Conservation (phyloP, 371 early-diverging fungal species). For the Mucor circinelloides region DNA sequence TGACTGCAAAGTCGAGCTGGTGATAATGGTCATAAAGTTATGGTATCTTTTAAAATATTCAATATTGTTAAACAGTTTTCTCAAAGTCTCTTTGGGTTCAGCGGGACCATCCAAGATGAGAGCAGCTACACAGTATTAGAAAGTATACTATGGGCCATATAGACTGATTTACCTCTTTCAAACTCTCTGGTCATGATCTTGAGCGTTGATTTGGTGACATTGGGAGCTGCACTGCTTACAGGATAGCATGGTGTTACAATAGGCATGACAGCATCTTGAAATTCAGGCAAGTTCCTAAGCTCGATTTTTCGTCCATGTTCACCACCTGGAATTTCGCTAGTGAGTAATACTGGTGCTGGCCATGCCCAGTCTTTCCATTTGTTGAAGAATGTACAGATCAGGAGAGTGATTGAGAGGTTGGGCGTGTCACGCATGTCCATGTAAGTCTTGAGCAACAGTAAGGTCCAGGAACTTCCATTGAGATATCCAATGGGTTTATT, state of each 20-base stretch:
- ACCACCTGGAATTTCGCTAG: conserved; percentile 30
- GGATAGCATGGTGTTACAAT: conserved; percentile 50
- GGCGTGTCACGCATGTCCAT: background rate
- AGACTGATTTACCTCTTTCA: conserved; percentile 30
- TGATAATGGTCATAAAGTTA: conserved; percentile 30
- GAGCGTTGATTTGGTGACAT: conserved; percentile 34
- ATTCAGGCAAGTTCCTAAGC: conserved; percentile 18
- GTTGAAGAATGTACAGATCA: conserved; percentile 31
- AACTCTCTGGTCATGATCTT: conserved; percentile 33
- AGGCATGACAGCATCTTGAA: conserved; percentile 38
- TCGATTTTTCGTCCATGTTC: conserved; percentile 8
- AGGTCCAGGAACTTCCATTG: conserved; percentile 39
- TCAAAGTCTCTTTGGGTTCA: conserved; percentile 1
- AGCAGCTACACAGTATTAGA: background rate
- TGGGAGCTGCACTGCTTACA: conserved; percentile 30
- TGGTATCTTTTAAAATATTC: conserved; percentile 26
- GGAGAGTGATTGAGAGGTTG: conserved; percentile 2
- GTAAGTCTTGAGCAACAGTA: conserved; percentile 40
- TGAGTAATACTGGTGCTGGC: conserved; percentile 39
- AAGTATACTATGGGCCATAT: too few species aligned
- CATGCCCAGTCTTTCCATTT: conserved; percentile 45
- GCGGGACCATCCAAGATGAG: background rate
- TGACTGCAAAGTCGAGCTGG: conserved; percentile 22
- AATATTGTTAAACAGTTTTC: conserved; percentile 33
- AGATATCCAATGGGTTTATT: conserved; percentile 43